These are phyloP conservation scores for Coniochaeta prunicola DNA, from an alignment of 2,329 filamentous ascomycete species.

Conservation along the genomic window DNA sequence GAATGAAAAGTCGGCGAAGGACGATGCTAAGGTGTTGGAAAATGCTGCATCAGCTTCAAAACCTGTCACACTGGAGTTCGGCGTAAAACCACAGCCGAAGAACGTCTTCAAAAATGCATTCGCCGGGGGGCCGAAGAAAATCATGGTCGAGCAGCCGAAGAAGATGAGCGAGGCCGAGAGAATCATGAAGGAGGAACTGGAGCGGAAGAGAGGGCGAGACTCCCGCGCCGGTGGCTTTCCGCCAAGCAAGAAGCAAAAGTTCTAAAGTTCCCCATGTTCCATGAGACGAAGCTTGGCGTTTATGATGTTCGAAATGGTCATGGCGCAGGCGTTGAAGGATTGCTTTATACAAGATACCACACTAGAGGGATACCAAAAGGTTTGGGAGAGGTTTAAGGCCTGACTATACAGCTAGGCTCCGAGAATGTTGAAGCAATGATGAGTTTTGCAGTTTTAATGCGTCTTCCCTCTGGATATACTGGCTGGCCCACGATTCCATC, in stretches of 20 bases:
- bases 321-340: neutral
- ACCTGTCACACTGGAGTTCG: slow-evolving; percentile 58
- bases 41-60: slow-evolving; percentile 18
- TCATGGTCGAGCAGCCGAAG: slow-evolving; percentile 56
- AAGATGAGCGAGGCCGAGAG: slow-evolving; percentile 84
- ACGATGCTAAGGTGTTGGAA: slow-evolving; percentile 7
- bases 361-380: neutral
- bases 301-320: neutral
- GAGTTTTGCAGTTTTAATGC: neutral
- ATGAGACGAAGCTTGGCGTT: neutral
- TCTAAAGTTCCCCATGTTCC: slow-evolving; percentile 11
- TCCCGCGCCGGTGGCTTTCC: slow-evolving; percentile 36
- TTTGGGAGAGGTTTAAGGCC: neutral
- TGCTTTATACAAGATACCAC: slow-evolving; percentile 1
- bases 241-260: slow-evolving; percentile 46
- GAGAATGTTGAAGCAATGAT: neutral
- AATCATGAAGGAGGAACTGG: slow-evolving; percentile 82
- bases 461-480: neutral
- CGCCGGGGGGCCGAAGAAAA: slow-evolving; percentile 53
- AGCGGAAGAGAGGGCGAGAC: slow-evolving; percentile 56
- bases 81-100: slow-evolving; percentile 56
- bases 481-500: neutral
- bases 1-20: slow-evolving; percentile 3
- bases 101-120: slow-evolving; percentile 82
- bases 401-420: neutral